Conservation (phyloP, 2,329 filamentous ascomycete genomes). For the Diplodia sapinea region DNA sequence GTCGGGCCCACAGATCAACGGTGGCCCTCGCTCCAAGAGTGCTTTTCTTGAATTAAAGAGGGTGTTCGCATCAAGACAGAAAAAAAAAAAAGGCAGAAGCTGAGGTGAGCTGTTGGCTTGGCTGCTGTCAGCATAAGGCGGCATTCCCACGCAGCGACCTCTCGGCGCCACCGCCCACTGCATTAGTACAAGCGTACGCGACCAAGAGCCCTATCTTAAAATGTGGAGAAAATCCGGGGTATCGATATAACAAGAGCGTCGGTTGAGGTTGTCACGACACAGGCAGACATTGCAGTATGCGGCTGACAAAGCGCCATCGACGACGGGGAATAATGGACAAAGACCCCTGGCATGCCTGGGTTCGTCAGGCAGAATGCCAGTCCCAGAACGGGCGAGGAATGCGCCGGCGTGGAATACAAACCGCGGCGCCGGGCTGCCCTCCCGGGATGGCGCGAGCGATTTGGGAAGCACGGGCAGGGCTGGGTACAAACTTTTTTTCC, state of each 20-base stretch:
- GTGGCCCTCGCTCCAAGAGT: not conserved
- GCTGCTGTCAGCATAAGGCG: slow-evolving; percentile 15
- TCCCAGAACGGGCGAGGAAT: slow-evolving; percentile 1
- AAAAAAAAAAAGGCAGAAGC: not conserved
- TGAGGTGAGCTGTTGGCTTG: slow-evolving; percentile 7
- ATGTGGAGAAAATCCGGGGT: slow-evolving; percentile 31
- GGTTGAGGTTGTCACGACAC: not conserved
- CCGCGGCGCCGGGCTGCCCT: slow-evolving; percentile 15
- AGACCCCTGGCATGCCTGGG: not conserved
- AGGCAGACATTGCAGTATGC: not conserved
- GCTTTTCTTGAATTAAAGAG: not conserved
- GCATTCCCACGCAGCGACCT: slow-evolving; percentile 14
- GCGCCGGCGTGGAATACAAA: slow-evolving; percentile 15
- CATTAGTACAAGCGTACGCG: slow-evolving; percentile 25
- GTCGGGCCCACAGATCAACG: not conserved
- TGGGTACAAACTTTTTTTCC: slow-evolving; percentile 12
- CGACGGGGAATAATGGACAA: not conserved
- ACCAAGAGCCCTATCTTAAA: slow-evolving; percentile 15
- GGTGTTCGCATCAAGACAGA: not conserved
- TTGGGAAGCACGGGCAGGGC: not conserved
- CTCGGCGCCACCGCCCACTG: slow-evolving; percentile 22
- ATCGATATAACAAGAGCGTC: slow-evolving; percentile 18
- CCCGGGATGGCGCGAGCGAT: slow-evolving; percentile 12
- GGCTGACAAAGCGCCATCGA: slow-evolving; percentile 13
- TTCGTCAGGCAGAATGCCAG: not conserved